These are phyloP conservation scores for Arthroderma sp. DNA, from an alignment of 2,329 filamentous ascomycete genomes.

Conservation along the genomic window DNA sequence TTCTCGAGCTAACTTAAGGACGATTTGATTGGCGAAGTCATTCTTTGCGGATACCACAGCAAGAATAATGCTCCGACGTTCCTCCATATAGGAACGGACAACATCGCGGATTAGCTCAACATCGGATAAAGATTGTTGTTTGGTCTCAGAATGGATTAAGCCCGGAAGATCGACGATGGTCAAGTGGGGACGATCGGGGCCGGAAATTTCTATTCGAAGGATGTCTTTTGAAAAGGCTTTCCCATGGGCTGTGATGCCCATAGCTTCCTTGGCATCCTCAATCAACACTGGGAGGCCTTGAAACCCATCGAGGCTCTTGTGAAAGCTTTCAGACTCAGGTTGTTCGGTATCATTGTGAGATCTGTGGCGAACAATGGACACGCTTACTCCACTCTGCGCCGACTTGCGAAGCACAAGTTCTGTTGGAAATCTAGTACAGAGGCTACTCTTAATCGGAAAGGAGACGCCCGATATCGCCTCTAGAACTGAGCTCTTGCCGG, in stretches of 20 bases:
- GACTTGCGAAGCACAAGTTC: constrained; percentile 15
- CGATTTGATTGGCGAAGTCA: constrained; percentile 44
- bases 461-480: constrained; percentile 18
- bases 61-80: constrained; percentile 45
- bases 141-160: constrained; percentile 5
- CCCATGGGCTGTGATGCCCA: constrained; percentile 10
- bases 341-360: constrained; percentile 9
- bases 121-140: constrained; percentile 10
- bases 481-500: constrained; percentile 20
- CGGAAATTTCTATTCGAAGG: constrained; percentile 8
- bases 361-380: constrained; percentile 12
- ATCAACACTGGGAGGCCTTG: constrained; percentile 6
- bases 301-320: constrained; percentile 1
- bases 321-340: constrained; percentile 9
- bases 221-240: constrained; percentile 5
- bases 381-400: constrained; percentile 3
- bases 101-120: constrained; percentile 10
- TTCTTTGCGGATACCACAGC: constrained; percentile 39
- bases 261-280: constrained; percentile 5
- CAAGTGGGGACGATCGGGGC: constrained; percentile 6
- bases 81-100: constrained; percentile 38
- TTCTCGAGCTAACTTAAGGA: constrained; percentile 29
- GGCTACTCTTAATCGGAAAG: constrained; percentile 17
- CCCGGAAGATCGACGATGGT: constrained; percentile 8
- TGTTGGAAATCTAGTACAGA: constrained; percentile 22